A percentile compares a stretch with the other conserved stretches of the same genome.
Evolutionary conservation across 139 green algal species (phyloP).

Genomic region (Nannochloris sp.): DNA sequence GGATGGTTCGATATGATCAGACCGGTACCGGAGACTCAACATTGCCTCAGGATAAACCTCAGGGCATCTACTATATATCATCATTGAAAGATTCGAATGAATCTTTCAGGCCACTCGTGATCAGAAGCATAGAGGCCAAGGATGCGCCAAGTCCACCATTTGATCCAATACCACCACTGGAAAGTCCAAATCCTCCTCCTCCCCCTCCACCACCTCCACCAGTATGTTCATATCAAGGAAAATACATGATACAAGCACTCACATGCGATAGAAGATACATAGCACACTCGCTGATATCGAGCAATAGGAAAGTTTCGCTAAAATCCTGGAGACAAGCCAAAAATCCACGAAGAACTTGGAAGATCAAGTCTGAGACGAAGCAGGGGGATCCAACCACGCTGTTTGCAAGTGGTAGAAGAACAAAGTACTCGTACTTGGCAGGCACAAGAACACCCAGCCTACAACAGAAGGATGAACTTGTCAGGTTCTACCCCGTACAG

Average conservation of each 20-base stretch:
- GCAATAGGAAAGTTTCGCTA: neutral
- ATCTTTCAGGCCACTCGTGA: neutral
- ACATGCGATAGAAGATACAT: too few relatives aligned
- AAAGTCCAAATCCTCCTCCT: neutral
- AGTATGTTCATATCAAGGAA: too few relatives aligned
- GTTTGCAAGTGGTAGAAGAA: too few relatives aligned
- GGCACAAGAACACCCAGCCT: too few relatives aligned
- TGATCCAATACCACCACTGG: neutral
- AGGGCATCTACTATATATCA: neutral
- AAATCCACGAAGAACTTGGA: constrained; percentile 7
- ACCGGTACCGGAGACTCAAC: neutral
- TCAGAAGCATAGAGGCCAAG: neutral
- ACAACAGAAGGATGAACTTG: too few relatives aligned
- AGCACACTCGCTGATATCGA: neutral
- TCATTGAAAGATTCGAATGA: neutral
- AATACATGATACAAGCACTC: too few relatives aligned
- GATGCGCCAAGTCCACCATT: neutral
- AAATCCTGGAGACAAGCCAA: neutral
- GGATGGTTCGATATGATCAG: neutral
- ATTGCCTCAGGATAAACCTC: neutral
- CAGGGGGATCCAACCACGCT: too few relatives aligned
- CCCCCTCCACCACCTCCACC: neutral
- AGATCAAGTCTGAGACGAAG: too few relatives aligned
- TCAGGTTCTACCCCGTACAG: too few relatives aligned
- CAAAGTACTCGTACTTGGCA: too few relatives aligned